Evolutionary conservation across 345 rosid genomes (phyloP).

Genomic region (Isatis tinctoria): DNA sequence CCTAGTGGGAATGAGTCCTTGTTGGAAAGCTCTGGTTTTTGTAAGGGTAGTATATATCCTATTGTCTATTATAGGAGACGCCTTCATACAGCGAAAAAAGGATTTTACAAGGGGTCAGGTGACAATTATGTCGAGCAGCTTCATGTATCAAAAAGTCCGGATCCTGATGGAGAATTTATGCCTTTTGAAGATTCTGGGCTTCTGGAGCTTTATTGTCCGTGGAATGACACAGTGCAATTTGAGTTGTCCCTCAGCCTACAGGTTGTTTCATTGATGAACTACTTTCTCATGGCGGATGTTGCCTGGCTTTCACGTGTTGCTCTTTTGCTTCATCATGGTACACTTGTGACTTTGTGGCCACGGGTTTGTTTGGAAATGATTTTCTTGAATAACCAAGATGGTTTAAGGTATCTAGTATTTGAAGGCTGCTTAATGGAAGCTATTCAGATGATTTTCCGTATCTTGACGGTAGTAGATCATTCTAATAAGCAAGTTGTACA

Average conservation of each 20-base stretch:
- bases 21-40: conserved; percentile 32
- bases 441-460: conserved; percentile 49
- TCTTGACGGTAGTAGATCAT: conserved; percentile 49
- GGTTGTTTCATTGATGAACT: conserved; percentile 32
- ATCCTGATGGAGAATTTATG: conserved; percentile 36
- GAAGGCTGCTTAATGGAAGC: conserved; percentile 82
- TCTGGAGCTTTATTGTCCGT: conserved; percentile 35
- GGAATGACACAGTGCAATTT: conserved; percentile 35
- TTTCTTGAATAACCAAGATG: conserved; percentile 67
- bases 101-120: conserved; percentile 17
- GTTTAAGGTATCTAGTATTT: conserved; percentile 64
- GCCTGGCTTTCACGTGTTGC: conserved; percentile 42
- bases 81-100: conserved; percentile 42
- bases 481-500: conserved; percentile 44
- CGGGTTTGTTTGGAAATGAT: conserved; percentile 80
- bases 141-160: conserved; percentile 29
- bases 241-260: conserved; percentile 40
- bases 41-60: conserved; percentile 46
- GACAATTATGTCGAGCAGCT: conserved; percentile 22
- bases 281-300: conserved; percentile 35
- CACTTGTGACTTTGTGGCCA: conserved; percentile 57
- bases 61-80: conserved; percentile 82
- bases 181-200: conserved; percentile 37
- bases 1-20: conserved; percentile 35
- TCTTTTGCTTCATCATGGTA: conserved; percentile 55